These are phyloP conservation scores for Biscogniauxia sp. DNA, from an alignment of 2,329 filamentous ascomycete species.

Conservation along the genomic window DNA sequence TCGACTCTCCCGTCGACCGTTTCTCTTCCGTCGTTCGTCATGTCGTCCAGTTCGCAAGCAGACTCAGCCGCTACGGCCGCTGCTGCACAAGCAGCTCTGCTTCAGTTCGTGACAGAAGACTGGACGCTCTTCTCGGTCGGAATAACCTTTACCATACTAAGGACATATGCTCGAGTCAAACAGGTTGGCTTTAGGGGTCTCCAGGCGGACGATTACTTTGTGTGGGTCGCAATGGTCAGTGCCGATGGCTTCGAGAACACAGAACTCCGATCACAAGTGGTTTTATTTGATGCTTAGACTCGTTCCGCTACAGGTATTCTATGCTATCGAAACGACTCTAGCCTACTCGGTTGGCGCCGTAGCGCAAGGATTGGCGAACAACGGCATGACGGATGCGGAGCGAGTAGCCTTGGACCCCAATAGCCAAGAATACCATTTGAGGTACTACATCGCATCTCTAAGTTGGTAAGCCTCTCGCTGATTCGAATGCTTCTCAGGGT, in stretches of 20 bases:
- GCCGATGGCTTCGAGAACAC: not conserved
- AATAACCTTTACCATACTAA: slow-evolving; percentile 11
- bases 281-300: not conserved
- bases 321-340: slow-evolving; percentile 45
- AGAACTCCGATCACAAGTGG: not conserved
- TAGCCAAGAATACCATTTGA: slow-evolving; percentile 41
- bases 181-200: slow-evolving; percentile 16
- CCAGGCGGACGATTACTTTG: slow-evolving; percentile 35
- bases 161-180: slow-evolving; percentile 16
- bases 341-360: slow-evolving; percentile 47
- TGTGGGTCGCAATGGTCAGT: slow-evolving; percentile 34
- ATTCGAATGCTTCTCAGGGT: slow-evolving; percentile 31
- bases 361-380: slow-evolving; percentile 50
- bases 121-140: slow-evolving; percentile 18
- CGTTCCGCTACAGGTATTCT: slow-evolving; percentile 40
- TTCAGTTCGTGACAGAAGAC: slow-evolving; percentile 14
- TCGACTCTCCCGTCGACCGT: not conserved
- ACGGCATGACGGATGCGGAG: slow-evolving; percentile 49
- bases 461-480: not conserved
- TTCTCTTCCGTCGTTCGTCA: not conserved
- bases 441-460: slow-evolving; percentile 6
- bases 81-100: slow-evolving; percentile 1
- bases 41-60: not conserved
- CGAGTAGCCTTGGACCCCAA: slow-evolving; percentile 40
- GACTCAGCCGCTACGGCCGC: not conserved